Percentiles rank a stretch among this genome's conserved stretches.
Conservation (phyloP, 2,329 filamentous ascomycete species). For the Penicillium sp. region DNA sequence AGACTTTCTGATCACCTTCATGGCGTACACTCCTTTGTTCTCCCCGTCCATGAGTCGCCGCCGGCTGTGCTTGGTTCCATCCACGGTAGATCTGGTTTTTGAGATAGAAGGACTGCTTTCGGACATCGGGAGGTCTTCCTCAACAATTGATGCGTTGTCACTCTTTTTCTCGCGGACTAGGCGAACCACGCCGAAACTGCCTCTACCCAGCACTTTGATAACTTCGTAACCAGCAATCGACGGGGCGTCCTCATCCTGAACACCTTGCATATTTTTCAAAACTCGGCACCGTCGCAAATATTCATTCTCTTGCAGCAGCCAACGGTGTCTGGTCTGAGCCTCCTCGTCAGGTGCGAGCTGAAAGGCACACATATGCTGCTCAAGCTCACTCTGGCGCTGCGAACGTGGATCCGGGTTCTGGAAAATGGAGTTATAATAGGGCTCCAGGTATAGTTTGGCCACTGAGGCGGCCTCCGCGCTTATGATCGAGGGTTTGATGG, state of each 20-base stretch:
- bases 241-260: slow-evolving; percentile 45
- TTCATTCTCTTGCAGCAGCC: slow-evolving; percentile 63
- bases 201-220: slow-evolving; percentile 79
- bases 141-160: neutral
- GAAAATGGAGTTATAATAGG: slow-evolving; percentile 69
- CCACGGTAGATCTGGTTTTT: slow-evolving; percentile 10
- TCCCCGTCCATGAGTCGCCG: slow-evolving; percentile 28
- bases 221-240: slow-evolving; percentile 67
- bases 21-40: slow-evolving; percentile 69
- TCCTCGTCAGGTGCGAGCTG: slow-evolving; percentile 54
- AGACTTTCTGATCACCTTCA: slow-evolving; percentile 95
- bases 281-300: slow-evolving; percentile 68
- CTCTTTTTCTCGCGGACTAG: slow-evolving; percentile 61
- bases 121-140: slow-evolving; percentile 7
- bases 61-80: slow-evolving; percentile 23
- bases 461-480: slow-evolving; percentile 76
- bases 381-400: slow-evolving; percentile 57
- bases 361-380: slow-evolving; percentile 57
- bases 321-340: slow-evolving; percentile 53
- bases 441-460: slow-evolving; percentile 82
- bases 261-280: slow-evolving; percentile 56
- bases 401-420: slow-evolving; percentile 54
- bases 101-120: neutral
- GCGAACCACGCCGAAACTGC: slow-evolving; percentile 88
- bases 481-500: slow-evolving; percentile 31